phyloP scores from a whole-genome alignment of 2,329 filamentous ascomycete species.

The Colletotrichum graminicola region DNA sequence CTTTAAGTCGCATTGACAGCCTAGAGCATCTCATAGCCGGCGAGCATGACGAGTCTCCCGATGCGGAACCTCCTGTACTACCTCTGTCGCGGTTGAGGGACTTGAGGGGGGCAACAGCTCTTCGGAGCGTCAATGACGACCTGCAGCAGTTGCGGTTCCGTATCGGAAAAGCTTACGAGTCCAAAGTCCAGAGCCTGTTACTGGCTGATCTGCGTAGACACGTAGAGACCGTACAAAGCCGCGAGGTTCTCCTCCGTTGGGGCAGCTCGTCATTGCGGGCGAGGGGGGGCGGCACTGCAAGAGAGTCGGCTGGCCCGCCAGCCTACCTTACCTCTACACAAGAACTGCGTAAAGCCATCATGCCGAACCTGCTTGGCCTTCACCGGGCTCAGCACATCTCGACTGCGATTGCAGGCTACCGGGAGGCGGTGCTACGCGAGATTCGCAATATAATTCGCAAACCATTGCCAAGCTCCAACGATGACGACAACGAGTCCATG shows the following conservation, averaged over 20 bases:
- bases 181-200: slow-evolving; percentile 81
- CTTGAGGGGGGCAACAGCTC: slow-evolving; percentile 79
- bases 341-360: slow-evolving; percentile 76
- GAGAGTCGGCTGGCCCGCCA: slow-evolving; percentile 78
- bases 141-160: slow-evolving; percentile 80
- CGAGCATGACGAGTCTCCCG: slow-evolving; percentile 60
- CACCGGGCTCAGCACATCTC: slow-evolving; percentile 84
- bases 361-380: slow-evolving; percentile 81
- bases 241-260: slow-evolving; percentile 87
- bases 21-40: slow-evolving; percentile 87
- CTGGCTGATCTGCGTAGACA: slow-evolving; percentile 86
- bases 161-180: slow-evolving; percentile 89
- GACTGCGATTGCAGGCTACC: slow-evolving; percentile 84
- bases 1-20: slow-evolving; percentile 80
- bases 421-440: slow-evolving; percentile 86
- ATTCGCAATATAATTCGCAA: slow-evolving; percentile 86
- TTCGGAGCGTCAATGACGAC: slow-evolving; percentile 84
- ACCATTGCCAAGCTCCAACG: slow-evolving; percentile 90
- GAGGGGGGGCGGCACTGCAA: slow-evolving; percentile 73
- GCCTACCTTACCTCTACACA: slow-evolving; percentile 82
- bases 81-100: slow-evolving; percentile 67
- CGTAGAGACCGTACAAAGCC: slow-evolving; percentile 75
- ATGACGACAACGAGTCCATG: slow-evolving; percentile 93
- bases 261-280: slow-evolving; percentile 80
- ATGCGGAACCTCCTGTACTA: slow-evolving; percentile 48